A percentile compares a stretch with the other conserved stretches of the same genome.
These are phyloP conservation scores for Camptophora hylomeconis DNA, from an alignment of 2,329 filamentous ascomycete species.

Conservation along the genomic window DNA sequence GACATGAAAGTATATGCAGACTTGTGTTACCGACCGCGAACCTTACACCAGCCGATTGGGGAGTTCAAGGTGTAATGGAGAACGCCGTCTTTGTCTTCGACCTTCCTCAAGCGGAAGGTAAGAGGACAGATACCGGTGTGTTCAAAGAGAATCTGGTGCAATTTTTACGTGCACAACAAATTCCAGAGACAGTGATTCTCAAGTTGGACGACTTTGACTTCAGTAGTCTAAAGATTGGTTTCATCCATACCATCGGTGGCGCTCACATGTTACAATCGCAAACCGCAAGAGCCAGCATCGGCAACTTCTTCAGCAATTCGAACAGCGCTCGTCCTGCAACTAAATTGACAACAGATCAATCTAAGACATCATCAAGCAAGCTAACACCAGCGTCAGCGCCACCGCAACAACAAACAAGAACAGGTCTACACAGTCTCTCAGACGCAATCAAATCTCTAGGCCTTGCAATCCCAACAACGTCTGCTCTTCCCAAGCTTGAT, in stretches of 20 bases:
- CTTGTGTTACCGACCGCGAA: constrained; percentile 83
- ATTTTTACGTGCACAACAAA: constrained; percentile 51
- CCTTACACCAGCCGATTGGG: constrained; percentile 77
- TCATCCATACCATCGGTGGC: constrained; percentile 68
- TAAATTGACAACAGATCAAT: no score
- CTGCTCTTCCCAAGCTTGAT: constrained; percentile 9
- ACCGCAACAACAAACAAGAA: not conserved
- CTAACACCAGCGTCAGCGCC: not conserved
- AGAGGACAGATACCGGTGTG: no score
- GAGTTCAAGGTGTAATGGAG: constrained; percentile 68
- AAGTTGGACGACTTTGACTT: constrained; percentile 76
- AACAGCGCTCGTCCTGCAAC: no score
- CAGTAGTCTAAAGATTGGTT: constrained; percentile 56
- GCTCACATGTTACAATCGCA: constrained; percentile 28
- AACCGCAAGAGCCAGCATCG: not conserved
- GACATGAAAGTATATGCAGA: constrained; percentile 28
- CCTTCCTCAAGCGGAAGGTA: constrained; percentile 43
- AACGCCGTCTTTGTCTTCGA: constrained; percentile 93
- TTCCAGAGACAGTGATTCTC: constrained; percentile 50
- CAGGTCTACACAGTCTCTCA: constrained; percentile 2
- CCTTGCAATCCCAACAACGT: constrained; percentile 2
- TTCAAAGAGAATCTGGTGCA: no score
- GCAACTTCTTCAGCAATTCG: not conserved
- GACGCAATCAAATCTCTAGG: constrained; percentile 2
- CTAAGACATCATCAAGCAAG: no score